Conservation (phyloP, 352 stramenopile genomes). For the Phytopythium delawarense region DNA sequence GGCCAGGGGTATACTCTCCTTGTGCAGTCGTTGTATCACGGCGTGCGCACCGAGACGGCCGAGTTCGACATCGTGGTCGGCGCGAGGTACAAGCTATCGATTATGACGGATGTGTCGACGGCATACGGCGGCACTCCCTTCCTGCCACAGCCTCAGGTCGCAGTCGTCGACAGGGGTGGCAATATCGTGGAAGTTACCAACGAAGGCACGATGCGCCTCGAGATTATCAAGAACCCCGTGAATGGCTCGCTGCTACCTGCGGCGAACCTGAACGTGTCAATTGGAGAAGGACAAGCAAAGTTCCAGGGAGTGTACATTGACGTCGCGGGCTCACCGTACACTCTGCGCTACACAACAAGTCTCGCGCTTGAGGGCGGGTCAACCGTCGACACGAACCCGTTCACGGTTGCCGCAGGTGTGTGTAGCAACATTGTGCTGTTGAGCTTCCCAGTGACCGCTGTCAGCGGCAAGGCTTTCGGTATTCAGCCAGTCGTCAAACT, state of each 20-base stretch:
- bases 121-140: constrained; percentile 76
- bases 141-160: constrained; percentile 64
- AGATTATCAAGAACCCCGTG: constrained; percentile 64
- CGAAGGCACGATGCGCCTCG: constrained; percentile 49
- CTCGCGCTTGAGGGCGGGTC: constrained; percentile 43
- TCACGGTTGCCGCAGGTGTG: constrained; percentile 61
- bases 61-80: constrained; percentile 72
- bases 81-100: constrained; percentile 46
- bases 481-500: constrained; percentile 77
- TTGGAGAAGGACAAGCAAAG: constrained; percentile 49
- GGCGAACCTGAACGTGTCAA: constrained; percentile 38
- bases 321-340: constrained; percentile 73
- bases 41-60: constrained; percentile 62
- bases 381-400: constrained; percentile 65
- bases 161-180: constrained; percentile 74
- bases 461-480: constrained; percentile 67
- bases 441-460: constrained; percentile 30
- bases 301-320: constrained; percentile 73
- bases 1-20: constrained; percentile 65
- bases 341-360: constrained; percentile 63
- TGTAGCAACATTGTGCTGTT: constrained; percentile 49
- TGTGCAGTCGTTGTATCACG: constrained; percentile 60
- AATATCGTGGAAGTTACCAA: constrained; percentile 51
- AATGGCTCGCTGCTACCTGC: constrained; percentile 48
- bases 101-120: constrained; percentile 73